Base-by-base conservation (phyloP, 2,329 filamentous ascomycete species). In the Fusarium foetens region DNA sequence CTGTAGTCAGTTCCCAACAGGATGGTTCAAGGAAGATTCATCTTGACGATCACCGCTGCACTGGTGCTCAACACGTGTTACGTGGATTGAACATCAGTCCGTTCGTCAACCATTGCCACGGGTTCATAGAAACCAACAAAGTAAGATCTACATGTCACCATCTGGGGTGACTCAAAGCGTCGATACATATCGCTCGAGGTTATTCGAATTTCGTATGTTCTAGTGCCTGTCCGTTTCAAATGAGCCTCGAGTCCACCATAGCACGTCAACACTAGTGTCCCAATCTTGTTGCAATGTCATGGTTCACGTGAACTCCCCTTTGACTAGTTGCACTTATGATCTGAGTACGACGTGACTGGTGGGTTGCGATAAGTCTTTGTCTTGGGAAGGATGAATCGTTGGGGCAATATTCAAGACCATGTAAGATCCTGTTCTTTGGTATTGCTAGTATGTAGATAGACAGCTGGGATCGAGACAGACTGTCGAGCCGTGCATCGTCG, bases 111-210 rank as follows among this genome's bases (percentile, higher is more conserved):
- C 70, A 71, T 53, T 58, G 55, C 63, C 58, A 39, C 53, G 70
- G 70, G 58, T 71, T 58, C 48, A n/a, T 54, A n/a, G 41, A 54
- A 68, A 67, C 66, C 58, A 73, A 71, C 70, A 52, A 51, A 73
- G 67, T 58, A 73, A 71, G 70, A 73, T 73, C 70, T 68, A 65
- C 70, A 58, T 23, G 43, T 43, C 38, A 42, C 21, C 54, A 58
- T 53, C 70, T 58, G 51, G 70, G 66, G 58, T 42, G 65, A 66
- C 48, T 39, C 38, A 38, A 62, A 45, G 23, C 39, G 57, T 31
- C 51, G 53, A 42, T 29, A 27, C 29, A 16, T 48, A 57, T 58
- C 52, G 55, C 58, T 51, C 61, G 55, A 60, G 57, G 46, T 57
- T 58, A 54, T 45, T 46, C 29, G 25, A 49, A 53, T 63, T 45